These are phyloP conservation scores for Exserohilum turcica DNA, from an alignment of 2,329 filamentous ascomycete species.

Conservation along the genomic window DNA sequence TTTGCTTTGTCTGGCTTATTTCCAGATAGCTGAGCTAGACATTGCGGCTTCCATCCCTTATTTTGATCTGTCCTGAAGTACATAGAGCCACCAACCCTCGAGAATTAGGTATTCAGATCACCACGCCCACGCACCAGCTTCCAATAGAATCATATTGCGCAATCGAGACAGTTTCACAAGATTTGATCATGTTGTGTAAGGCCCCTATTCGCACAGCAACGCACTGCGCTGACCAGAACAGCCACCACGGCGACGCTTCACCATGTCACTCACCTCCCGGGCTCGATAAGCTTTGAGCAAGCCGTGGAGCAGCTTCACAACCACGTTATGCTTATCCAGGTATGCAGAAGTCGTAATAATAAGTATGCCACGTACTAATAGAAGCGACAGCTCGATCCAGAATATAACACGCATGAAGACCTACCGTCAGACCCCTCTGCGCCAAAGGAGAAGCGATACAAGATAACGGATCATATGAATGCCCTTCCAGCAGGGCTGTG, in stretches of 20 bases:
- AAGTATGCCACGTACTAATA: too few species aligned
- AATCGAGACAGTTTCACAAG: neutral
- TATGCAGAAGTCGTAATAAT: too few species aligned
- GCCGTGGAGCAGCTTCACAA: constrained; percentile 18
- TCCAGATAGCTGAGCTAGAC: neutral
- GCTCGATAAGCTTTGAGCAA: constrained; percentile 23
- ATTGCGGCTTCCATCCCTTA: too few species aligned
- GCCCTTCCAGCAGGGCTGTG: constrained; percentile 44
- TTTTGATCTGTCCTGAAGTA: neutral
- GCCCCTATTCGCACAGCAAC: neutral
- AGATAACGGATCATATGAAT: constrained; percentile 47
- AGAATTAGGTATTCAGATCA: neutral
- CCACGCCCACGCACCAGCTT: neutral
- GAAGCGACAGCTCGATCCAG: constrained; percentile 46
- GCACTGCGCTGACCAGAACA: constrained; percentile 13
- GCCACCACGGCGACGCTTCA: constrained; percentile 42
- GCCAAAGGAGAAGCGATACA: constrained; percentile 42
- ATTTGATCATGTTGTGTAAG: constrained; percentile 39
- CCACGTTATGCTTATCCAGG: too few species aligned
- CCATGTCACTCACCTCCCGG: constrained; percentile 43
- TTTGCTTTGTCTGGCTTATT: neutral
- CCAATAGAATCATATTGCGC: neutral
- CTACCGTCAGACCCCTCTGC: constrained; percentile 26
- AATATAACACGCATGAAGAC: constrained; percentile 40
- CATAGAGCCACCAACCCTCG: neutral